A percentile compares a stretch with the other conserved stretches of the same genome.
Evolutionary conservation across 768 basidiomycete species (phyloP).

Genomic region (Nevesoporus exiguus): DNA sequence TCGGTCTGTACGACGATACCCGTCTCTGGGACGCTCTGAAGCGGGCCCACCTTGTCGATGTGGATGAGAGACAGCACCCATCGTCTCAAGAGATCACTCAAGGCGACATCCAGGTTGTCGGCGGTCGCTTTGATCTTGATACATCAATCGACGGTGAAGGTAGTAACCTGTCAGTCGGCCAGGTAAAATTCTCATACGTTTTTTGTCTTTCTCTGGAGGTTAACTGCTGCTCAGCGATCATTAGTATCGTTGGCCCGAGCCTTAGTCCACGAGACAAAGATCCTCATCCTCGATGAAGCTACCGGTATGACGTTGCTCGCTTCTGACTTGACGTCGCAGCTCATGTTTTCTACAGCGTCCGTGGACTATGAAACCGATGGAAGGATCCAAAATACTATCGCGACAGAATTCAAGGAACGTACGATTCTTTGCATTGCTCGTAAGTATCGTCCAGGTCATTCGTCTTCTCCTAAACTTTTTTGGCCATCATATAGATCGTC

Average conservation of each 20-base stretch:
- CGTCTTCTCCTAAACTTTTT: background rate
- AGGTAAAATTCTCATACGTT: constrained; percentile 4
- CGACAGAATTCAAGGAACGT: constrained; percentile 75
- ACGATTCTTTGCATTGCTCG: constrained; percentile 88
- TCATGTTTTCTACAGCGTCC: constrained; percentile 46
- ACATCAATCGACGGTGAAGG: constrained; percentile 85
- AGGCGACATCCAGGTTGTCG: constrained; percentile 38
- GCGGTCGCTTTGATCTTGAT: constrained; percentile 74
- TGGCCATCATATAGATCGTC: constrained; percentile 51
- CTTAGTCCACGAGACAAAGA: constrained; percentile 78
- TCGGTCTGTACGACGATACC: constrained; percentile 74
- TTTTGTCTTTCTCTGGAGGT: background rate
- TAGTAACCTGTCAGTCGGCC: constrained; percentile 72
- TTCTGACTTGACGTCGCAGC: background rate
- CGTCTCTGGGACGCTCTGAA: constrained; percentile 85
- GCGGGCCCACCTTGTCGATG: constrained; percentile 78
- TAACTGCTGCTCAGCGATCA: constrained; percentile 58
- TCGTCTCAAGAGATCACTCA: constrained; percentile 33
- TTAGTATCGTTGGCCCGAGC: constrained; percentile 87
- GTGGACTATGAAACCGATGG: constrained; percentile 88
- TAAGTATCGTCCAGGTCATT: constrained; percentile 35
- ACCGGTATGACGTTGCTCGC: constrained; percentile 45
- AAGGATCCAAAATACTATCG: constrained; percentile 89
- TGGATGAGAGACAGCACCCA: constrained; percentile 20
- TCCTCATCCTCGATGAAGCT: constrained; percentile 89